Percentiles rank a stretch among this genome's conserved stretches.
These are phyloP conservation scores for Magnolia changhungtana DNA, from an alignment of 164 flowering plant genomes.

Conservation along the genomic window DNA sequence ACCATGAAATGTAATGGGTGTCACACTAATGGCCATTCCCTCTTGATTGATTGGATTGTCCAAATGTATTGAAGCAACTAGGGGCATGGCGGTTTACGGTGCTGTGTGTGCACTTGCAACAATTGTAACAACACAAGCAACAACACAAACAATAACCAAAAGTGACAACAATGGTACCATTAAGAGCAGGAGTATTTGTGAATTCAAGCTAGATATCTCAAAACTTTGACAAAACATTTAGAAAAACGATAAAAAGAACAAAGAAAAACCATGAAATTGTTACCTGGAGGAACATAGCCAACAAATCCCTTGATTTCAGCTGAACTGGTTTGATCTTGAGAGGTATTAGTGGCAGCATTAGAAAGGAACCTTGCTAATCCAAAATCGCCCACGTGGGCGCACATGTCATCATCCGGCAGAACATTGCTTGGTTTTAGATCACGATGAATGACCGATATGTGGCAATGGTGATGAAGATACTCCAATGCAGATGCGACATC, in stretches of 20 bases:
- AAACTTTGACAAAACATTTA: too few relatives aligned
- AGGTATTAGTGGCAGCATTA: not conserved
- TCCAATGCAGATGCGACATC: constrained; percentile 31
- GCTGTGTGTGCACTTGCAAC: too few relatives aligned
- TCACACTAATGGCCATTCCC: too few relatives aligned
- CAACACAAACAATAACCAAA: too few relatives aligned
- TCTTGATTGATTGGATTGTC: too few relatives aligned
- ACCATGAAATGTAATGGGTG: too few relatives aligned
- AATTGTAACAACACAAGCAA: too few relatives aligned
- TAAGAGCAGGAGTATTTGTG: too few relatives aligned
- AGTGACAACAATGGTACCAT: too few relatives aligned
- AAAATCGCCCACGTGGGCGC: constrained; percentile 27
- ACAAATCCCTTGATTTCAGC: constrained; percentile 18
- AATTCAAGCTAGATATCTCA: too few relatives aligned
- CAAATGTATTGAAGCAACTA: too few relatives aligned
- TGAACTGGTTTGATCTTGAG: constrained; percentile 7
- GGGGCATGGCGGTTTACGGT: too few relatives aligned
- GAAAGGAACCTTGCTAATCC: constrained; percentile 24
- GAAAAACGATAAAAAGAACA: not conserved
- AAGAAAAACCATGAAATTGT: not conserved
- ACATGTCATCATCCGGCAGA: constrained; percentile 30
- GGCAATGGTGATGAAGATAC: constrained; percentile 26
- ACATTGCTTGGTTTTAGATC: constrained; percentile 36
- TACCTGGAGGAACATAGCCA: constrained; percentile 32
- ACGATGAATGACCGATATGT: constrained; percentile 23